These are phyloP conservation scores for Rhizopogon hawkerae DNA, from an alignment of 1,284 basidiomycete species.

Conservation along the genomic window DNA sequence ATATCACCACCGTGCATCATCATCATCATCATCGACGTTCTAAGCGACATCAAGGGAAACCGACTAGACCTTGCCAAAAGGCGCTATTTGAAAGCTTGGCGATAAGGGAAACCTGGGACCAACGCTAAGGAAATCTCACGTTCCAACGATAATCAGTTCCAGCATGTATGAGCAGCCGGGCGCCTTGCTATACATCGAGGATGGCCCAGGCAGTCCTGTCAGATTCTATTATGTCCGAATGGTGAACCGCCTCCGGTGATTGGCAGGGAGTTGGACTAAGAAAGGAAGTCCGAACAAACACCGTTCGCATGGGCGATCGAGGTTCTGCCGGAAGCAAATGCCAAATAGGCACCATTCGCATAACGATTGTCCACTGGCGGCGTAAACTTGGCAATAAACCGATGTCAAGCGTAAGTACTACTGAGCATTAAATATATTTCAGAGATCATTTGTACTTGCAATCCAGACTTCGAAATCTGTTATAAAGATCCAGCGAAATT, in stretches of 20 bases:
- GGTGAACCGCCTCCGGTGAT: background rate
- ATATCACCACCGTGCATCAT: too few species aligned
- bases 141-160: background rate
- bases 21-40: background rate
- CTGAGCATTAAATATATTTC: background rate
- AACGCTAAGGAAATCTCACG: background rate
- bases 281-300: constrained; percentile 14
- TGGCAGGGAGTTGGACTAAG: background rate
- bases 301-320: constrained; percentile 17
- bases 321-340: constrained; percentile 15
- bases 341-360: constrained; percentile 8
- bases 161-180: background rate
- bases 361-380: background rate
- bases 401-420: background rate
- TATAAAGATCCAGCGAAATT: background rate
- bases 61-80: background rate
- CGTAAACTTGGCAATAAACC: background rate
- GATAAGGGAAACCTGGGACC: background rate
- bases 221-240: background rate
- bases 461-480: background rate
- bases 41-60: background rate
- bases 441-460: background rate
- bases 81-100: background rate
- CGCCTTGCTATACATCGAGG: too few species aligned
- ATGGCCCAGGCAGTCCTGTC: background rate